Conservation (phyloP, 352 stramenopile species). For the Globisporangium cylindrosporum region DNA sequence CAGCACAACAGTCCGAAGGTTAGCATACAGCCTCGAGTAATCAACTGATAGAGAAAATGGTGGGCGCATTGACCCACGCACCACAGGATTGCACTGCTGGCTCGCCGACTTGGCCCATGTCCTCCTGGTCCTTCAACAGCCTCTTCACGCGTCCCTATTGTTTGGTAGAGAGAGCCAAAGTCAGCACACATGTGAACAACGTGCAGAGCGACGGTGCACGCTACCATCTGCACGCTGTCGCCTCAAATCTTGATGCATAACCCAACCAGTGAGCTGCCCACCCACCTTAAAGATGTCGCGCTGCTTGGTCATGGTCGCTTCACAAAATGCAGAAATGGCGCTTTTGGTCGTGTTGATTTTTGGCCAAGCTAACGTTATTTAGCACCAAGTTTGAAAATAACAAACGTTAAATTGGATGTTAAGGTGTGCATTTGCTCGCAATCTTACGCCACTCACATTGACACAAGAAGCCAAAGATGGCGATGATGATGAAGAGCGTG, state of each 20-base stretch:
- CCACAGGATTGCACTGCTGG: constrained; percentile 42
- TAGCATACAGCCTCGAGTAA: not conserved
- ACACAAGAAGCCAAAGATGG: constrained; percentile 9
- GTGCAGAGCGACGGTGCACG: not conserved
- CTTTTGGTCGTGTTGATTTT: not conserved
- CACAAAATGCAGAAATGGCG: constrained; percentile 8
- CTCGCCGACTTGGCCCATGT: constrained; percentile 71
- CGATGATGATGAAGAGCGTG: constrained; percentile 1
- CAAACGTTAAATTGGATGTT: not conserved
- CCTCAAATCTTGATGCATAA: not conserved
- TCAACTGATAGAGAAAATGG: not conserved
- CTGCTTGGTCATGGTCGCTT: constrained; percentile 34
- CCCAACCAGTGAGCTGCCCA: constrained; percentile 7
- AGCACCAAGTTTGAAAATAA: not conserved
- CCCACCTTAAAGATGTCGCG: constrained; percentile 58
- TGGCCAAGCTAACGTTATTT: not conserved
- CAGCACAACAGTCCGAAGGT: not conserved
- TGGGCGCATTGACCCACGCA: constrained; percentile 16
- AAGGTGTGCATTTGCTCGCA: not conserved
- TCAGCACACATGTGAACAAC: not conserved
- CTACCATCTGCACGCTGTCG: not conserved
- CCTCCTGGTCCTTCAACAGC: constrained; percentile 59
- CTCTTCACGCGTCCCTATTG: constrained; percentile 60
- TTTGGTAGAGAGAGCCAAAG: not conserved
- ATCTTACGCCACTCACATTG: not conserved